Evolutionary conservation across 2,329 filamentous ascomycete genomes (phyloP).

Genomic region (Botrytis porri): DNA sequence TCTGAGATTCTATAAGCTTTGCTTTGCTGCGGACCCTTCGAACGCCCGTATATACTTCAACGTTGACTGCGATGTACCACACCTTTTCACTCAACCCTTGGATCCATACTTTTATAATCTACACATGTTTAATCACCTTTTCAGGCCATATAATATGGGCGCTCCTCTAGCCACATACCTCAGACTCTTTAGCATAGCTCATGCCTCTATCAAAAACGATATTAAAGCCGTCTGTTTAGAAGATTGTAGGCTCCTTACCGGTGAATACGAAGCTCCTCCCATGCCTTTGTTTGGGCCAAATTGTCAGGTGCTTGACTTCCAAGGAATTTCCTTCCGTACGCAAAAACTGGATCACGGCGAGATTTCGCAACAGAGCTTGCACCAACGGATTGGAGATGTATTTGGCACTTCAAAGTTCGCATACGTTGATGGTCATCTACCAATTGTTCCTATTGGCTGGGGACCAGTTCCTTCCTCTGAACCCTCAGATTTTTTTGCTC

Average conservation of each 20-base stretch:
- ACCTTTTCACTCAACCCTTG: neutral
- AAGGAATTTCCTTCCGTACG: neutral
- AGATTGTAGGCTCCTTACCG: neutral
- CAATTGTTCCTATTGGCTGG: neutral
- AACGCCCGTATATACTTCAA: neutral
- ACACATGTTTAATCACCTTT: accelerated
- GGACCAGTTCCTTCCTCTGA: neutral
- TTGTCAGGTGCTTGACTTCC: neutral
- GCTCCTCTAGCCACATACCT: neutral
- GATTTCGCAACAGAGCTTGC: neutral
- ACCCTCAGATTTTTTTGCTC: too few species aligned
- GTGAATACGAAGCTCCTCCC: too few species aligned
- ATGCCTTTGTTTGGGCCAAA: neutral
- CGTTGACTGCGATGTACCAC: neutral
- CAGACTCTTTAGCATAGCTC: neutral
- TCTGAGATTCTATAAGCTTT: neutral
- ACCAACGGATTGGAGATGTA: neutral
- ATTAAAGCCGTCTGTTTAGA: neutral
- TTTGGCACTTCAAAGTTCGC: neutral
- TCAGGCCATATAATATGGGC: too few species aligned
- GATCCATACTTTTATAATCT: neutral
- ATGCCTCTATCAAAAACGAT: neutral
- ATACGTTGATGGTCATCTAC: neutral
- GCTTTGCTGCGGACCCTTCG: neutral
- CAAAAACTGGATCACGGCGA: neutral